These are phyloP conservation scores for Echeveria elegans DNA, from an alignment of 164 flowering plant genomes.

Conservation along the genomic window DNA sequence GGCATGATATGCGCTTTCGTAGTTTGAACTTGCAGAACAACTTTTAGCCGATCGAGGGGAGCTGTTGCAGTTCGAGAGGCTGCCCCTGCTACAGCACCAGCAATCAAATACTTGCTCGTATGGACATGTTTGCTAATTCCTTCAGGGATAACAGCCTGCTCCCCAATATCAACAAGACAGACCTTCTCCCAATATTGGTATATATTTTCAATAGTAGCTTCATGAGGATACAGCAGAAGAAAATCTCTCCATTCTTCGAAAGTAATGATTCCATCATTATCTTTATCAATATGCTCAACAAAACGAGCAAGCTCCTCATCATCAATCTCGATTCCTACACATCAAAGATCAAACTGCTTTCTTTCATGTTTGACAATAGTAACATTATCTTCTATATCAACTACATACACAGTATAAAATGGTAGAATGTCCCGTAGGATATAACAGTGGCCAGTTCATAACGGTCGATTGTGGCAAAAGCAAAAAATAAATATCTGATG, in stretches of 20 bases:
- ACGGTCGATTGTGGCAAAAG: too few species aligned
- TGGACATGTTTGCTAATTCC: slow-evolving; percentile 83
- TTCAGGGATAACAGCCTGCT: slow-evolving; percentile 83
- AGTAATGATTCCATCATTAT: slow-evolving; percentile 87
- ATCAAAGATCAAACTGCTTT: slow-evolving; percentile 34
- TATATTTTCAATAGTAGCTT: slow-evolving; percentile 86
- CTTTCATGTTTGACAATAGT: slow-evolving; percentile 27
- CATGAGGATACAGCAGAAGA: slow-evolving; percentile 90
- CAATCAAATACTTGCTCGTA: slow-evolving; percentile 71
- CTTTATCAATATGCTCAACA: slow-evolving; percentile 94
- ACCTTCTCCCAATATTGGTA: slow-evolving; percentile 86
- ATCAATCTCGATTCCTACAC: slow-evolving; percentile 84
- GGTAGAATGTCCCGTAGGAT: too few species aligned
- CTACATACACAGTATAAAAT: too few species aligned
- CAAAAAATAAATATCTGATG: too few species aligned
- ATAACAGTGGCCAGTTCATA: too few species aligned
- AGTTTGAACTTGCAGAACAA: slow-evolving; percentile 78
- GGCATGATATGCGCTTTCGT: slow-evolving; percentile 41
- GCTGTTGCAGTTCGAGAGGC: slow-evolving; percentile 96
- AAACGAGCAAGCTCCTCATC: slow-evolving; percentile 91
- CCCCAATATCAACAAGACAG: slow-evolving; percentile 96
- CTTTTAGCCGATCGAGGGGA: slow-evolving; percentile 92
- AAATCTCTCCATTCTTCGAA: slow-evolving; percentile 99
- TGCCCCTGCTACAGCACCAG: slow-evolving; percentile 95
- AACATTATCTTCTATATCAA: not conserved